phyloP scores from a whole-genome alignment of 495 filamentous ascomycete genomes.

The Xylaria bambusicola region DNA sequence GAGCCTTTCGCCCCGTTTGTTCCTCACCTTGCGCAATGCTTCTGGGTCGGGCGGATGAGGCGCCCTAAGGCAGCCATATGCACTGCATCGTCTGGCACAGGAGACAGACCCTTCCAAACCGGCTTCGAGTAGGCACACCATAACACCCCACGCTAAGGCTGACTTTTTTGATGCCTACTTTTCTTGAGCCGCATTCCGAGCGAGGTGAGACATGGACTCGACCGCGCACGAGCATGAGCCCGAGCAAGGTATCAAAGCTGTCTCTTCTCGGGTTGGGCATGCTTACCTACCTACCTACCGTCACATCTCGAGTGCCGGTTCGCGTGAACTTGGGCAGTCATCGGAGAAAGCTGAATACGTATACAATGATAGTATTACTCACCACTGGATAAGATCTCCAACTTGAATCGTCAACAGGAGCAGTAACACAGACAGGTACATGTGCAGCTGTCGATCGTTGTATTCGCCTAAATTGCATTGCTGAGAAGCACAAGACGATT shows the following conservation, averaged over 20 bases:
- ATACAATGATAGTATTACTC: background rate
- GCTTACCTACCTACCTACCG: background rate
- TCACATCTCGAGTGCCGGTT: background rate
- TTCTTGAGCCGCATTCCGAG: conserved; percentile 6
- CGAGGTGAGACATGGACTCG: conserved; percentile 6
- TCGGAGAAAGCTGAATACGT: background rate
- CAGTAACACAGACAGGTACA: conserved; percentile 5
- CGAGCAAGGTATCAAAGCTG: background rate
- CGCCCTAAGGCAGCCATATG: background rate
- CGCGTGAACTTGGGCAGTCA: conserved; percentile 2
- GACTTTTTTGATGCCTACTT: background rate
- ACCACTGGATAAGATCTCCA: background rate
- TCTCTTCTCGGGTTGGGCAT: background rate
- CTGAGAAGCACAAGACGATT: conserved; percentile 4
- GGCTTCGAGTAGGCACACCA: background rate
- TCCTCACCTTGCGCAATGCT: conserved; percentile 7
- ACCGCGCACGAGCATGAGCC: background rate
- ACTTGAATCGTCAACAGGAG: background rate
- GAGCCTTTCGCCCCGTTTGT: conserved; percentile 30
- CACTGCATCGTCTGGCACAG: background rate
- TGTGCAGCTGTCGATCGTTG: conserved; percentile 16
- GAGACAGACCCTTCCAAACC: conserved; percentile 2
- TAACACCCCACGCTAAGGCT: conserved; percentile 14
- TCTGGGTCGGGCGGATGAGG: conserved; percentile 1
- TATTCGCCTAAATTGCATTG: background rate